Conservation (phyloP, 1,284 basidiomycete genomes). For the Ceratobasidium sp. region DNA sequence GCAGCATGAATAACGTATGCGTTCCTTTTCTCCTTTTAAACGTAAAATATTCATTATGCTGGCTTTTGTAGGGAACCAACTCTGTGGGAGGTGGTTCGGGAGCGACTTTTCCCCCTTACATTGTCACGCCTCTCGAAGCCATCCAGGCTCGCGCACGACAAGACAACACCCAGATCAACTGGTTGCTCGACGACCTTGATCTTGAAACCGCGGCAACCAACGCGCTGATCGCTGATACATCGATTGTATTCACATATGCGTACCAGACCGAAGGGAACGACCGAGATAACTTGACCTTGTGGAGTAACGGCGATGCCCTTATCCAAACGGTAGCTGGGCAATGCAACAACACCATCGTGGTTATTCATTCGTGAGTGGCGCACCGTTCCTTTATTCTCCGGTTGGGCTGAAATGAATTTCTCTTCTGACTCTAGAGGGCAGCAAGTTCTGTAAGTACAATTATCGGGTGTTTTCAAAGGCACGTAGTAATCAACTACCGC, state of each 20-base stretch:
- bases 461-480: constrained; percentile 48
- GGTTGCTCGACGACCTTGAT: constrained; percentile 60
- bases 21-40: constrained; percentile 71
- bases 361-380: constrained; percentile 61
- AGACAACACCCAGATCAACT: constrained; percentile 58
- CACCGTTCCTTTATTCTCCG: neutral
- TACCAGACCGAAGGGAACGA: constrained; percentile 58
- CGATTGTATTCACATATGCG: constrained; percentile 58
- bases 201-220: constrained; percentile 51
- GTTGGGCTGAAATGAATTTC: neutral
- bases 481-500: constrained; percentile 59
- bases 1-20: constrained; percentile 75
- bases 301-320: constrained; percentile 60
- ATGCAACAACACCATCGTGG: constrained; percentile 47
- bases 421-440: constrained; percentile 48
- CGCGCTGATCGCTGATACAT: constrained; percentile 55
- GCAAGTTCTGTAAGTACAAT: constrained; percentile 24
- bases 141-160: constrained; percentile 59
- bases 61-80: constrained; percentile 63
- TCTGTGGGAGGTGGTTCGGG: constrained; percentile 24
- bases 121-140: constrained; percentile 61
- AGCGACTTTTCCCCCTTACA: constrained; percentile 61
- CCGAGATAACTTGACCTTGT: constrained; percentile 62
- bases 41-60: constrained; percentile 77
- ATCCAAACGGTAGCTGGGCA: constrained; percentile 62